These are phyloP conservation scores for Fusarium devonianum DNA, from an alignment of 2,329 filamentous ascomycete genomes.

Conservation along the genomic window DNA sequence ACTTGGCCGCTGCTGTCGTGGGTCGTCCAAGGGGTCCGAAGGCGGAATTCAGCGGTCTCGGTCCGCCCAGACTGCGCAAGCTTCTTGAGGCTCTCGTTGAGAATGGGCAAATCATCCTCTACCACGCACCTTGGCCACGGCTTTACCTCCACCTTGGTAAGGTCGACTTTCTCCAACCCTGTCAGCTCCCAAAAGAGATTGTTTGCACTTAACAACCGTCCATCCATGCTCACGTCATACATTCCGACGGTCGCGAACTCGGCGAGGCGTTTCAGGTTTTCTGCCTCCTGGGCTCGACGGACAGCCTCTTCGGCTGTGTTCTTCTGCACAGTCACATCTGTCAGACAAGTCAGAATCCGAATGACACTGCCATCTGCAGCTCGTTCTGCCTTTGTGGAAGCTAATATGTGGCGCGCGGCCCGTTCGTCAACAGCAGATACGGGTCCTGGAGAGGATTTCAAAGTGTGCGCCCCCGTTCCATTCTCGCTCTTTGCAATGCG, in stretches of 20 bases:
- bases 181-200: constrained; percentile 62
- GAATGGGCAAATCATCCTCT: constrained; percentile 52
- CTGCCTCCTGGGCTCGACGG: constrained; percentile 58
- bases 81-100: constrained; percentile 51
- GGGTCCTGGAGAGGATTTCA: constrained; percentile 31
- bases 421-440: constrained; percentile 39
- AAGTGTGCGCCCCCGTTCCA: constrained; percentile 1
- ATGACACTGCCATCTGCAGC: constrained; percentile 52
- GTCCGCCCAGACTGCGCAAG: constrained; percentile 52
- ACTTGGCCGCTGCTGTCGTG: constrained; percentile 55
- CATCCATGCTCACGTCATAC: constrained; percentile 61
- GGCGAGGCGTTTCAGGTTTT: constrained; percentile 62
- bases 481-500: constrained; percentile 40
- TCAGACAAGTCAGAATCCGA: constrained; percentile 58
- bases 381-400: constrained; percentile 56
- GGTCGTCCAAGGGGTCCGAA: constrained; percentile 56
- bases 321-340: constrained; percentile 60
- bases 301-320: constrained; percentile 57
- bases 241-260: constrained; percentile 63
- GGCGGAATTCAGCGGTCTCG: constrained; percentile 57
- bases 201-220: constrained; percentile 59
- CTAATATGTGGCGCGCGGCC: constrained; percentile 54
- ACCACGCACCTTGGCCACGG: constrained; percentile 56
- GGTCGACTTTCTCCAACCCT: constrained; percentile 55
- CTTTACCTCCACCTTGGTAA: constrained; percentile 47